Base-by-base conservation (phyloP, 805 yeast genomes). In the Kodamaea kakaduensis region DNA sequence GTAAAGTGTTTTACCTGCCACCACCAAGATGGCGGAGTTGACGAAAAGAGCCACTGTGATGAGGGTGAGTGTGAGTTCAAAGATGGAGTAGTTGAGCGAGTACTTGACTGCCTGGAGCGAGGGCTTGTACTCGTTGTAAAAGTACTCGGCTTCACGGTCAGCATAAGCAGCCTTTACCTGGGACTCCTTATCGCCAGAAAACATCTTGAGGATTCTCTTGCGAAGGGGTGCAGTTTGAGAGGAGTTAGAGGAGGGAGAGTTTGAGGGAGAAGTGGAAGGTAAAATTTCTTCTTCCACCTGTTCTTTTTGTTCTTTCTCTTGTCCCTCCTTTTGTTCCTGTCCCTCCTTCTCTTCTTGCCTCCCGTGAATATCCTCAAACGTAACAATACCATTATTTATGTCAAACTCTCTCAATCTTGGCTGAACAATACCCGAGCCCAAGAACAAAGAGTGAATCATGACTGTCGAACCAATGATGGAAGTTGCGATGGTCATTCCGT, bases 11-110 rank as follows among this genome's bases (percentile, higher is more conserved):
- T 89, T 73, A 15, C 94, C 96, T 0, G 95, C 75, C 9, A 88
- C 84, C 33, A 89, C 75, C 35, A 88, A 61, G 38, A 88, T 88
- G 1, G 96, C 79, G 28, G 87, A 73, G 53, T 89, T 89, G 42
- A 88, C 90, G 57, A 89, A 88, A 2, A 89, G 59, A 0, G 97
- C 96, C 48, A 89, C 70, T 0, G 93, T 75, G 45, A 83, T 75
- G 18, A 89, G 67, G 0, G 95, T 81, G 6, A 83, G 44, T 0
- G 76, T 69, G 36, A 87, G 64, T 54, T 89, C 97, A 32, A 71
- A 58, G 40, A 84, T 75, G 2, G 95, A 83, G 53, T 76, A 84
- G 36, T 74, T 76, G 58, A 84, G 64, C 9, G 89, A 79, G 51
- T 83, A 81, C 15, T 68, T 67, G 43, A 89, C 82, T 3, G 96